Conservation (phyloP, 2,329 filamentous ascomycete species). For the Orbilia oligospora region DNA sequence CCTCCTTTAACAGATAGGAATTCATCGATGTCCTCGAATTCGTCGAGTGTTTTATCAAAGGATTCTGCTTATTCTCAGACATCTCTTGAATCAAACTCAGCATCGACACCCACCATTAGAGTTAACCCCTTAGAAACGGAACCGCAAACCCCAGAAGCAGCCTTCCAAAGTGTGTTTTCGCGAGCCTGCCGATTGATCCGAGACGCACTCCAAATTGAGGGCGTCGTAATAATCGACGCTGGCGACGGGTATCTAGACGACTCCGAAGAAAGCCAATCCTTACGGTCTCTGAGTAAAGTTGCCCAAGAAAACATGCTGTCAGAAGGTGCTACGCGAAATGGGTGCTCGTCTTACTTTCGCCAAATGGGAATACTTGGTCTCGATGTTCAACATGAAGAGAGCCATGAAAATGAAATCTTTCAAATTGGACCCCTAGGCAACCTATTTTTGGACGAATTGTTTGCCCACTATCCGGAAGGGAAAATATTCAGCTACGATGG, state of each 20-base stretch:
- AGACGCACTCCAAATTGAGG: constrained; percentile 62
- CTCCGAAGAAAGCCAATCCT: constrained; percentile 39
- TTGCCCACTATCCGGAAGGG: constrained; percentile 33
- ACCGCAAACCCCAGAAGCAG: constrained; percentile 59
- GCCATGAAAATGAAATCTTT: not conserved
- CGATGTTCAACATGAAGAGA: constrained; percentile 22
- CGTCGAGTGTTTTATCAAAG: constrained; percentile 46
- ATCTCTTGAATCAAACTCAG: constrained; percentile 48
- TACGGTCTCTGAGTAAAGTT: constrained; percentile 24
- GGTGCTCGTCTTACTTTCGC: constrained; percentile 31
- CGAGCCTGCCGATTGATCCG: constrained; percentile 63
- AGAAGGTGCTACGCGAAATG: constrained; percentile 28
- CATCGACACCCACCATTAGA: constrained; percentile 60
- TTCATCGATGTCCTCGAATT: constrained; percentile 51
- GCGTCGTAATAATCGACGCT: constrained; percentile 63
- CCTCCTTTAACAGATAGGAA: constrained; percentile 52
- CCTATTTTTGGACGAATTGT: constrained; percentile 42
- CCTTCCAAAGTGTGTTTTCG: constrained; percentile 63
- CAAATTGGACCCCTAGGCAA: constrained; percentile 29
- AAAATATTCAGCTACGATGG: constrained; percentile 53
- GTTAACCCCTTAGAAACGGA: constrained; percentile 41
- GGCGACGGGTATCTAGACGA: constrained; percentile 22
- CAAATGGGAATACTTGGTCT: constrained; percentile 47
- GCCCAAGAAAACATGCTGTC: constrained; percentile 9
- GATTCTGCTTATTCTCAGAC: constrained; percentile 46